Base-by-base conservation (phyloP, 495 filamentous ascomycete genomes). In the Penicillium fimorum region DNA sequence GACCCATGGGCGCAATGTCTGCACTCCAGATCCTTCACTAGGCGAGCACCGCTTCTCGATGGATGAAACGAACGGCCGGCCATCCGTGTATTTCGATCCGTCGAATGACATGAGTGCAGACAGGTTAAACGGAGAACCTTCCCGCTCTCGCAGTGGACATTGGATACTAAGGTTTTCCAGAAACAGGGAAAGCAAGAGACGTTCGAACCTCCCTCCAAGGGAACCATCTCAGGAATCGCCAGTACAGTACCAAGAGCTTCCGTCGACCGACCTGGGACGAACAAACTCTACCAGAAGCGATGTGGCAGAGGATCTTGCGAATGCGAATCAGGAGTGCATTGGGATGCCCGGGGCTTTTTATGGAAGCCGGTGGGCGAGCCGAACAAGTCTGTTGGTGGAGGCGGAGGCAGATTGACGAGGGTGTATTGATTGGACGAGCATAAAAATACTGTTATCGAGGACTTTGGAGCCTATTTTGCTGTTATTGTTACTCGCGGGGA, bases 311-410 rank as follows among this genome's bases (percentile, higher is more conserved):
- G 65, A 67, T 10, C 56, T 61, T 53, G 65, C 58, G 13, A 66
- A 53, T 50, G 48, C 56, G 41, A 66, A 71, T 37, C 61, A 62
- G 30, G 68, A 71, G 22, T 66, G 69, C 53, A 53, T 71, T 30
- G 59, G 66, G 12, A 68, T 67, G 61, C 70, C 66, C 1, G 66
- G 63, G 4, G 61, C 66, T 0, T 67, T 69, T 40, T 57, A 64
- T 43, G 66, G 66, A 11, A 69, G 66, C 50, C 56, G 57, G 17
- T 69, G 66, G 66, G 66, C 66, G 12, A 62, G 58, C 41, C 63
- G 66, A 43, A 49, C 55, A 9, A 68, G 63, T 49, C 55, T 61
- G 22, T 43, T 65, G 27, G 47, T 65, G 41, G 47, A 54, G 7
- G 43, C 40, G 17, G 41, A 55, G 40, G 17, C 8, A 24, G 4